Evolutionary conservation across 2,329 filamentous ascomycete genomes (phyloP).

Genomic region (Arthrobotrys sinensis): DNA sequence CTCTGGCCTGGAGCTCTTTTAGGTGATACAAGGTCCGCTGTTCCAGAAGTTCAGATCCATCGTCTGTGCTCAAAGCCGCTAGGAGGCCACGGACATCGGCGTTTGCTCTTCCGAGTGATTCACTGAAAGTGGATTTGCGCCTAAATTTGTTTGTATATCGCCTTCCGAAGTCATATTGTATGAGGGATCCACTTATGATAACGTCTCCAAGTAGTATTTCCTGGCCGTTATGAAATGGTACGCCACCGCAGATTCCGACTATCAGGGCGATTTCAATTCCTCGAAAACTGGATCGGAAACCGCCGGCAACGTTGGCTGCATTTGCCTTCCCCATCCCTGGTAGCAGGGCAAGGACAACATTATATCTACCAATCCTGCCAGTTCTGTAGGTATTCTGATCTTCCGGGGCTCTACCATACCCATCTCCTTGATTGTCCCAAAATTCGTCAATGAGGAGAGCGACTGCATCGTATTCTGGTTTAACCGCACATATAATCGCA

Average conservation of each 20-base stretch:
- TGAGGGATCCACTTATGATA: conserved; percentile 63
- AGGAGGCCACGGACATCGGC: conserved; percentile 65
- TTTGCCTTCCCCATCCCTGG: conserved; percentile 64
- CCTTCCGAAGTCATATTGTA: conserved; percentile 65
- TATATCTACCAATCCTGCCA: conserved; percentile 66
- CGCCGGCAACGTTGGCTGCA: conserved; percentile 64
- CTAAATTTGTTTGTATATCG: conserved; percentile 60
- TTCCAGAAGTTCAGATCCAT: conserved; percentile 52
- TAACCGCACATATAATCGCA: conserved; percentile 67
- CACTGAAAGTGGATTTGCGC: conserved; percentile 61
- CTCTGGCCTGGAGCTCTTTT: conserved; percentile 59
- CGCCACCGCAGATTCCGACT: conserved; percentile 67
- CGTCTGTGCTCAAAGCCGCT: conserved; percentile 61
- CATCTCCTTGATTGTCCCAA: conserved; percentile 62
- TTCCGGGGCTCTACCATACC: conserved; percentile 31
- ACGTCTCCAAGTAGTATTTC: conserved; percentile 62
- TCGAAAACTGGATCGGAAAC: conserved; percentile 66
- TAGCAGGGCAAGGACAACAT: conserved; percentile 66
- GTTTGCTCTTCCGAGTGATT: conserved; percentile 62
- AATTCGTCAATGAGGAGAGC: conserved; percentile 64
- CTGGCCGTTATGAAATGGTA: conserved; percentile 62
- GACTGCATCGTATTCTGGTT: conserved; percentile 66
- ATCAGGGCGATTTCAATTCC: conserved; percentile 66
- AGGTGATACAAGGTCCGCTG: conserved; percentile 52
- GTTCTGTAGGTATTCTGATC: conserved; percentile 66